phyloP scores from a whole-genome alignment of 139 green algal species.

The Eudorina sp. region DNA sequence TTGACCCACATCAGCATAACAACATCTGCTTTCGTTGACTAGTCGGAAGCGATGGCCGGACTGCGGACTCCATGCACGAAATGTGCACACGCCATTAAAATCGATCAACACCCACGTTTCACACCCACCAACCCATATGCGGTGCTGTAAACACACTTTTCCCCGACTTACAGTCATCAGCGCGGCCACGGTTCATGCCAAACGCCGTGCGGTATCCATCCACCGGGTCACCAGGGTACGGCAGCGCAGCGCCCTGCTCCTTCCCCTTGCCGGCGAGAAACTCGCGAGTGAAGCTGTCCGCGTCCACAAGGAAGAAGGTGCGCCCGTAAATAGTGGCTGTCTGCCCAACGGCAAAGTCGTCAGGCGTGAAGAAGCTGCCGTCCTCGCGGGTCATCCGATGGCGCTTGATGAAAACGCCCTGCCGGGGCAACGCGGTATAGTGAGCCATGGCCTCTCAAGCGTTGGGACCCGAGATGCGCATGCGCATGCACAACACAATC shows the following conservation, averaged over 20 bases:
- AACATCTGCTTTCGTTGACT: no score
- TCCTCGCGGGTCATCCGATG: constrained; percentile 79
- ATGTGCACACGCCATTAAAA: no score
- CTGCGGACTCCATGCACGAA: no score
- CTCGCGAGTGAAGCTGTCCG: constrained; percentile 86
- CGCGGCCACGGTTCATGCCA: constrained; percentile 56
- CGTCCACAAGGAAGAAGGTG: constrained; percentile 83
- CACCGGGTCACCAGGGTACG: constrained; percentile 77
- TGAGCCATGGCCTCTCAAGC: no score
- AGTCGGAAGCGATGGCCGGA: no score
- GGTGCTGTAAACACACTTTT: no score
- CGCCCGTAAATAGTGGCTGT: constrained; percentile 83
- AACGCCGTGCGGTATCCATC: constrained; percentile 66
- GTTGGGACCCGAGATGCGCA: no score
- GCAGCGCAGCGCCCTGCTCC: constrained; percentile 55
- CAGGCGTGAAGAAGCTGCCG: constrained; percentile 59
- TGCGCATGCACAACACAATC: no score
- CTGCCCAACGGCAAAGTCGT: constrained; percentile 84
- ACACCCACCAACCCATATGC: no score
- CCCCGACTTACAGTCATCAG: constrained; percentile 24
- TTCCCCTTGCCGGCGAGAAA: constrained; percentile 59
- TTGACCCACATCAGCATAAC: no score
- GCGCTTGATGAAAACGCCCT: constrained; percentile 91
- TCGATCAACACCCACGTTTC: no score
- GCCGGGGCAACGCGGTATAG: no score